Evolutionary conservation across 768 basidiomycete species (phyloP), one percentile per base, ranked within the genome.

Genomic region (Phylloporus scabripes): DNA sequence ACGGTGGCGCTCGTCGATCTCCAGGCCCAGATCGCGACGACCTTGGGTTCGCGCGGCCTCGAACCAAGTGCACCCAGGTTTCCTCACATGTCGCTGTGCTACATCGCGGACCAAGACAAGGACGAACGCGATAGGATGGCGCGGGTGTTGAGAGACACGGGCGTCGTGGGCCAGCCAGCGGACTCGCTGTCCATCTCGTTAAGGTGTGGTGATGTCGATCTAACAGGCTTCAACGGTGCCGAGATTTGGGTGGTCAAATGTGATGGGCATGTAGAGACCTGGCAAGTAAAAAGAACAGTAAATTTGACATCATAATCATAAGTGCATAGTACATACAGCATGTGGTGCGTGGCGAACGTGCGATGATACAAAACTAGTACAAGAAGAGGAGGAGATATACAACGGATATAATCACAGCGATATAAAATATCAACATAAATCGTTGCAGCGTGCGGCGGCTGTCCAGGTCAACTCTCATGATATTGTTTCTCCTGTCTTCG

Each of bases 41-140:
- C 59, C 20, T 55, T 75, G n/a, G 57, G 52, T 37, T 45, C 34
- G 18, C 61, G 74, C 20, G 61, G 62, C 5, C 50, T 76, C 7
- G 67, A 74, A 20, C 72, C 77, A 1, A 58, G 59, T 3, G 80
- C 84, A 1, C 83, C 85, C 0, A 65, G 70, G 31, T 85, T 79
- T 53, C 83, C 87, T 7, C 88, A 91, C 62, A 53, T 88, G 53
- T 90, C 88, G 31, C 56, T 91, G 50, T 82, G 78, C 58, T 91
- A 91, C 60, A 81, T 89, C 51, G 72, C 71, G 23, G 80, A 89
- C 50, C 72, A 74, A n/a, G 86, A 89, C 53, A 74, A 74, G 4
- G 59, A 10, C 17, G 77, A 83, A 63, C 77, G 86, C 38, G 67
- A 70, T 18, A 71, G 60, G 52, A 77, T 76, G 36, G 71, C 74